Conservation (phyloP, 2,329 filamentous ascomycete genomes). For the Cordyceps farinosa region DNA sequence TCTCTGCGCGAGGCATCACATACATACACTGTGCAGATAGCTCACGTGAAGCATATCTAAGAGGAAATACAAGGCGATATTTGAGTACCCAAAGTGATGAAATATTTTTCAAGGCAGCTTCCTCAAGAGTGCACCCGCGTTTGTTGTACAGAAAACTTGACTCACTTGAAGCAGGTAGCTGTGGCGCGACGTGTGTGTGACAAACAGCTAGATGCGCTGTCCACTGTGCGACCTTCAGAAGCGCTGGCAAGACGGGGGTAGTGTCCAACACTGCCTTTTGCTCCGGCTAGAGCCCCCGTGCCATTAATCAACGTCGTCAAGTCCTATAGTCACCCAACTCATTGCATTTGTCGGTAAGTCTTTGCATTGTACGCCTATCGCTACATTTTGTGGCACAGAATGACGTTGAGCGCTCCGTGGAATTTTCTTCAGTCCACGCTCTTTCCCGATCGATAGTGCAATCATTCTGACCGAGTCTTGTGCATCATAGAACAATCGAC, state of each 20-base stretch:
- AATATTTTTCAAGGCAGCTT: background rate
- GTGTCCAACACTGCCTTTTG: slow-evolving; percentile 14
- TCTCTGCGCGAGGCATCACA: background rate
- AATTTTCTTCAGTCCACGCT: slow-evolving; percentile 4
- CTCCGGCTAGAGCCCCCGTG: slow-evolving; percentile 16
- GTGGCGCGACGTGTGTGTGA: slow-evolving; percentile 9
- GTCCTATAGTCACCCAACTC: background rate
- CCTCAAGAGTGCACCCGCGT: background rate
- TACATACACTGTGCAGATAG: slow-evolving; percentile 26
- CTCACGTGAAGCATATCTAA: slow-evolving; percentile 33
- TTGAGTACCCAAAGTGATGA: background rate
- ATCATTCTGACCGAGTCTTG: slow-evolving; percentile 6
- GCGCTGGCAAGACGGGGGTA: slow-evolving; percentile 12
- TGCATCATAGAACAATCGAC: slow-evolving; percentile 10
- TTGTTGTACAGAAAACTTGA: background rate
- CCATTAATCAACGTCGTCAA: slow-evolving; percentile 11
- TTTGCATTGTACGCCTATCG: background rate
- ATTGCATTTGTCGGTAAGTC: slow-evolving; percentile 9
- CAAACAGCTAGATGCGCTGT: background rate
- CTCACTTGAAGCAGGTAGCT: background rate
- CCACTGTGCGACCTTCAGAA: slow-evolving; percentile 16
- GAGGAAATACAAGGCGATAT: slow-evolving; percentile 29
- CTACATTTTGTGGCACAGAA: background rate
- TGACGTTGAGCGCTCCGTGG: background rate
- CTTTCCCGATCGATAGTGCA: background rate